phyloP scores from a whole-genome alignment of 352 stramenopile genomes.

The Phytophthora pinifolia region DNA sequence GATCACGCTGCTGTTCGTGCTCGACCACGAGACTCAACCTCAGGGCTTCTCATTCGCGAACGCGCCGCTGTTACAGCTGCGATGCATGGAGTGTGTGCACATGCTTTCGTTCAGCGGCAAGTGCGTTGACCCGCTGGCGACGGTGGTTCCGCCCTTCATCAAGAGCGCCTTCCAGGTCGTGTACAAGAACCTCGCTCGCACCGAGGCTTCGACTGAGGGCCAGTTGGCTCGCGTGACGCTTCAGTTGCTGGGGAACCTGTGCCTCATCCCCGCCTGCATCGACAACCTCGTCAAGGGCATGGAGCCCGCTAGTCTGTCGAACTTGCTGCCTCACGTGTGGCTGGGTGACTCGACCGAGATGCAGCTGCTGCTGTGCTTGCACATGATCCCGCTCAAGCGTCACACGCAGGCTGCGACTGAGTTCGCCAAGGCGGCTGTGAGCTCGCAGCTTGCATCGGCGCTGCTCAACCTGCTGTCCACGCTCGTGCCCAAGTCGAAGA shows the following conservation, averaged over 20 bases:
- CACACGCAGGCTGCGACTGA: constrained; percentile 85
- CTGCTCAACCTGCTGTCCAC: constrained; percentile 84
- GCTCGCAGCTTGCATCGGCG: constrained; percentile 72
- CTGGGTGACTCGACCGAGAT: constrained; percentile 79
- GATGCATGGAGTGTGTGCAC: constrained; percentile 86
- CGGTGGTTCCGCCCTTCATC: constrained; percentile 78
- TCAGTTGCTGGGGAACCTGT: constrained; percentile 84
- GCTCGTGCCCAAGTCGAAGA: constrained; percentile 77
- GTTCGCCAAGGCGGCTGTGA: constrained; percentile 81
- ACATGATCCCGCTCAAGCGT: constrained; percentile 88
- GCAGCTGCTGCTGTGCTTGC: constrained; percentile 79
- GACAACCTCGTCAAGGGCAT: constrained; percentile 89
- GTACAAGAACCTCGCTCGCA: constrained; percentile 80
- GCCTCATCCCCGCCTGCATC: constrained; percentile 82
- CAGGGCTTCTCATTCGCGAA: constrained; percentile 78
- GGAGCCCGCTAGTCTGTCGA: constrained; percentile 71
- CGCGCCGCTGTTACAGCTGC: constrained; percentile 73
- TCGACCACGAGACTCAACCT: constrained; percentile 83
- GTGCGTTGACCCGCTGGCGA: constrained; percentile 74
- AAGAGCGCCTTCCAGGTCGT: constrained; percentile 85
- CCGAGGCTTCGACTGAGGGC: constrained; percentile 77
- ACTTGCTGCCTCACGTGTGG: constrained; percentile 75
- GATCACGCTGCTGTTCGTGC: constrained; percentile 65
- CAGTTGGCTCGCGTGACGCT: constrained; percentile 79
- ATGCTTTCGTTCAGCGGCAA: constrained; percentile 88